Evolutionary conservation across 169 alveolate genomes (phyloP).

Genomic region (Plasmodium vivax): DNA sequence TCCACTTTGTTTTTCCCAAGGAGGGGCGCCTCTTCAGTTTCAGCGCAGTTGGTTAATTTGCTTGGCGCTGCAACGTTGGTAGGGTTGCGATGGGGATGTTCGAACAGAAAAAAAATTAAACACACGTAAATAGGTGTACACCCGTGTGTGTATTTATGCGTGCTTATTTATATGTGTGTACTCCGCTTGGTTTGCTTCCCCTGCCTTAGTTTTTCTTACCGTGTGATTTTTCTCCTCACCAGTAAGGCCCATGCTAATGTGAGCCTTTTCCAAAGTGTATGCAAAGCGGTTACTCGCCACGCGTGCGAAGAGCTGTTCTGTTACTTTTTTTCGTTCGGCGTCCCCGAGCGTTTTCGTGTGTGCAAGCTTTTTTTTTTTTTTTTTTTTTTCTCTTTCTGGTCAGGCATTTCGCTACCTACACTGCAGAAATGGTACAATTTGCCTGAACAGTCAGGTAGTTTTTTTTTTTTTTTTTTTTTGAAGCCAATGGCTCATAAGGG

Average conservation of each 20-base stretch:
- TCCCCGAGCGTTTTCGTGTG: background rate
- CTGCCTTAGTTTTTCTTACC: background rate
- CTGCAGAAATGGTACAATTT: background rate
- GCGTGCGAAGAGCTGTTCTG: background rate
- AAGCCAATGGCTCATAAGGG: background rate
- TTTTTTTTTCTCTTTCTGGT: background rate
- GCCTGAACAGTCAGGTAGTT: background rate
- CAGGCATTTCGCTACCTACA: background rate
- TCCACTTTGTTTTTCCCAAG: background rate
- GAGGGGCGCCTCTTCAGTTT: background rate
- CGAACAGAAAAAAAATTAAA: background rate
- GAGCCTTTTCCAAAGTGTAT: background rate
- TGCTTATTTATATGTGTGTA: background rate
- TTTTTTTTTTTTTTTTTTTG: background rate
- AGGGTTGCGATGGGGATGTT: background rate
- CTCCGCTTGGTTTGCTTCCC: background rate
- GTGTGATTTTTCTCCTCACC: background rate
- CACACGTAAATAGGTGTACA: background rate
- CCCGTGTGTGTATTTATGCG: background rate
- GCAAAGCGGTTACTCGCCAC: background rate
- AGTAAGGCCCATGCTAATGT: background rate
- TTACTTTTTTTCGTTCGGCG: background rate
- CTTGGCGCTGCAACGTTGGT: background rate
- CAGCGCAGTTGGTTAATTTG: background rate
- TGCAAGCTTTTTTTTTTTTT: background rate